Base-by-base conservation (phyloP, 2,329 filamentous ascomycete species). In the Alternaria rosae region DNA sequence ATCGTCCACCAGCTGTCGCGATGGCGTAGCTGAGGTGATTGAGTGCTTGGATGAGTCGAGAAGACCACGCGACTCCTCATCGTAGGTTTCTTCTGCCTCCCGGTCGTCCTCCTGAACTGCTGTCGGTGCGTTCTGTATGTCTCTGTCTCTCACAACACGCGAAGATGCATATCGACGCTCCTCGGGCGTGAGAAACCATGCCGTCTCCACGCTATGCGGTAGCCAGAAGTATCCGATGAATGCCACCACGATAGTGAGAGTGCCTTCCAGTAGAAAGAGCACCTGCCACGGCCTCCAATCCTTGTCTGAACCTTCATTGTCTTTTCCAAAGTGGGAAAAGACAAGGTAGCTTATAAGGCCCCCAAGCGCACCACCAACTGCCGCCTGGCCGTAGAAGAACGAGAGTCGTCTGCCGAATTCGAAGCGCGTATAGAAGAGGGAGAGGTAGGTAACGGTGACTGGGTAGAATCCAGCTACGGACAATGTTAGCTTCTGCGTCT, bases 351-450 rank as follows among this genome's bases (percentile, higher is more conserved):
- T 83, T 35, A 88, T 75, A 4, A 86, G 68, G 2, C 86, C 86
- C n/a, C 85, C 85, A 32, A 88, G 79, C 1, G 85, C 86, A 7
- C 84, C 85, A 4, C 86, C 85, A 8, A 88, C 79, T 2, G 85
- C 85, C 58, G 83, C 85, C 71, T 87, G 85, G 8, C 86, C 85
- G 65, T 86, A 88, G 69, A 88, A 88, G 42, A 87, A 74, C 5
- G 81, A 85, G 17, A 88, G 73, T 1, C 86, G 81, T 15, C 81
- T 80, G 5, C 82, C 86, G 61, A 88, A 86, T 65, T 88, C 86
- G 73, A 82, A 87, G 45, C 84, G 82, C 5, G 85, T 85, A 68
- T 88, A 88, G 72, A 87, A 88, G 54, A 86, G 78, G 17, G 85
- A 85, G 26, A 88, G 80, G 65, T 88, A 88, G n/a, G 83, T 82